Evolutionary conservation across 352 stramenopile species (phyloP), one percentile per base, ranked within the genome.

Genomic region (Phytophthora vignae): DNA sequence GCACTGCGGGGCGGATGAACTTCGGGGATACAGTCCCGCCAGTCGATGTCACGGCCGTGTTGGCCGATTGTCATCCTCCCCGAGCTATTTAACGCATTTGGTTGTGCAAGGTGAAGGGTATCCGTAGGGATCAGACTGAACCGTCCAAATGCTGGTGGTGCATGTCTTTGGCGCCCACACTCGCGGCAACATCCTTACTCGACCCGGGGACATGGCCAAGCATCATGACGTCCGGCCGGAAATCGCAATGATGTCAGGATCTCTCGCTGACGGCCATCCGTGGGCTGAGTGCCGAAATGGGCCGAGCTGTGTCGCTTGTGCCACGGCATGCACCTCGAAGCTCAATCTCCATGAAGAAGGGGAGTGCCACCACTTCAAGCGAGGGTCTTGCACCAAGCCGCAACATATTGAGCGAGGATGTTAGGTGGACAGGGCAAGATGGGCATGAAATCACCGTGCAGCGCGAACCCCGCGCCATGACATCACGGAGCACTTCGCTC

Each of bases 211-310:
- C 69, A 75, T 72, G 64, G 64, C 52, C 67, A 77, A 74, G 68
- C 63, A 68, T 29, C 55, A 42, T 67, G 69, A 65, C 69, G 73
- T 69, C 58, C 46, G 54, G 46, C 42, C 31, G 46, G 31, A 71
- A 70, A 69, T 59, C 36, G 48, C 55, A 57, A 69, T 80, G 73
- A 80, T 80, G 73, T 77, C 60, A 80, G 63, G 42, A 9, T 49
- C 31, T 6, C 42, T 22, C 15, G 17, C 17, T 49, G 42, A 49
- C 8, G 42, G 15, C 15, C 17, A 49, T 49, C 40, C 40, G 4
- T 49, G 15, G 14, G 42, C 42, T 5, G 42, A 49, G 15, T 17
- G 15, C 42, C 42, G 15, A 49, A 49, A 49, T 49, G 42, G 6
- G 10, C 9, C 5, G 15, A n/a, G 40, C 40, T 19, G 11, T 15